phyloP scores from a whole-genome alignment of 2,329 filamentous ascomycete genomes.

The Pseudogymnoascus sp. region DNA sequence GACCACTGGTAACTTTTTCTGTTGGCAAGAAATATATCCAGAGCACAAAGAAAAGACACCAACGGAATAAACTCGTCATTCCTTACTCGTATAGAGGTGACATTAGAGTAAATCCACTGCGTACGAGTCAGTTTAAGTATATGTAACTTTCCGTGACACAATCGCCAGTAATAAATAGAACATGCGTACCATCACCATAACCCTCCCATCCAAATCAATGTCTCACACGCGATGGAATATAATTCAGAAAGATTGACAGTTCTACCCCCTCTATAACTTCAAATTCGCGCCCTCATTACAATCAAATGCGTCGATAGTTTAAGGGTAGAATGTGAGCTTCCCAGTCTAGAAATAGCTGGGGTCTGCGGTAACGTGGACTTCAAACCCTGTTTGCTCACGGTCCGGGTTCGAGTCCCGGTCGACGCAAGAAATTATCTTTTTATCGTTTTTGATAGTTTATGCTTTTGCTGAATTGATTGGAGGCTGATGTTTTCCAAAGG shows the following conservation, averaged over 20 bases:
- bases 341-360: constrained; percentile 4
- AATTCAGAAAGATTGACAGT: neutral
- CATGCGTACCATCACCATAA: neutral
- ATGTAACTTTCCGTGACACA: neutral
- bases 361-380: constrained; percentile 8
- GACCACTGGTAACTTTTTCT: neutral
- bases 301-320: constrained; percentile 5
- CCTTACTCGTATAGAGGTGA: neutral
- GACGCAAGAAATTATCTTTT: neutral
- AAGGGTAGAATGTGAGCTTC: constrained; percentile 9
- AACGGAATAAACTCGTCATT: neutral
- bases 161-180: too few species aligned
- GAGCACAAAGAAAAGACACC: neutral
- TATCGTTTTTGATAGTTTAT: neutral
- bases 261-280: neutral
- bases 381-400: neutral
- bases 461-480: neutral
- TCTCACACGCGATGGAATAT: neutral
- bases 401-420: constrained; percentile 8
- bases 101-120: neutral
- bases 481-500: neutral
- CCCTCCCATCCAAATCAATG: neutral
- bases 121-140: neutral
- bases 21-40: neutral
- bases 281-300: neutral